Base-by-base conservation (phyloP, 495 filamentous ascomycete species). In the Opeltia flavorubescens region DNA sequence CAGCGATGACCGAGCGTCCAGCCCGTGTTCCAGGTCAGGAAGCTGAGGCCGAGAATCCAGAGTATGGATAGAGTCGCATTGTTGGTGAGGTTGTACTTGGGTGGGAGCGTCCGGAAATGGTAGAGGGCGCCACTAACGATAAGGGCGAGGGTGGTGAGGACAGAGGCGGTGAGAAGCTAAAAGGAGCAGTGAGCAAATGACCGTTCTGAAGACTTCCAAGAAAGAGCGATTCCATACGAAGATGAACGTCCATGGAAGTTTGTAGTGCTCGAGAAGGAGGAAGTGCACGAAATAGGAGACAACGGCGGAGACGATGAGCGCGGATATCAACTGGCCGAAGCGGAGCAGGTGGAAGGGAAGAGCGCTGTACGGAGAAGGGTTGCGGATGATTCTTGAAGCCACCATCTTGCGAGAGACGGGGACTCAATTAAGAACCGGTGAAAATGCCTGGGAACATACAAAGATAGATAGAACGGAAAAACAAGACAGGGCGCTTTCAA, bases 241-340 rank as follows among this genome's bases (percentile, higher is more conserved):
- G 17, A 82, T 62, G 53, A 82, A 82, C 21, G 78, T 77, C 68
- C 74, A 82, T 11, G 79, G 80, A 4, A 78, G 61, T 43, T 65
- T 63, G 55, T 67, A 75, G 28, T 67, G 60, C 47, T 74, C 72
- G 29, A 62, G 51, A 40, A 68, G 66, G 26, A 84, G 69, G 50
- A 80, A 70, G 52, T 70, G 72, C 44, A 75, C 70, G 62, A 84
- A 84, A 51, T 75, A 75, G 39, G 62, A 63, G 54, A 83, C 71
- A 31, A 83, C 73, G 44, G 64, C 67, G 25, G 61, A 70, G 50
- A 80, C 75, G 25, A 81, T 64, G 45, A 78, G 28, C 4, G 75
- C 61, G 13, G 76, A 74, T 21, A 80, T 45, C 11, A 79, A 61
- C 48, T 70, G 67, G 15, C 65, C 45, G 33, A 57, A 50, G 25